These are phyloP conservation scores for Phaeosphaeria sp. DNA, from an alignment of 2,329 filamentous ascomycete species.

Conservation along the genomic window DNA sequence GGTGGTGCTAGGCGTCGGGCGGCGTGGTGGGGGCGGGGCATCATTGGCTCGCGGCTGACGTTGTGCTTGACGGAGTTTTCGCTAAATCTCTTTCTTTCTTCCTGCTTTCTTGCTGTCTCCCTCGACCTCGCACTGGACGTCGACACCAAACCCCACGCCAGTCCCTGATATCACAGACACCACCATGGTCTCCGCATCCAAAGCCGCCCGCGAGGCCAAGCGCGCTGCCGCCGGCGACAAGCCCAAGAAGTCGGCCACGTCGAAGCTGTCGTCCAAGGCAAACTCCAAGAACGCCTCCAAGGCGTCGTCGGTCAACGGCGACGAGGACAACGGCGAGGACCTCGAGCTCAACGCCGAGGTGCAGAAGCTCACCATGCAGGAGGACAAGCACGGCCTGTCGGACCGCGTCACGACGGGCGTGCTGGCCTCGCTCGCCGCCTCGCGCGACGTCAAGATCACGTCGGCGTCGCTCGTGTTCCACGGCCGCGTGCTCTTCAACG, in stretches of 20 bases:
- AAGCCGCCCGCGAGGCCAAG: conserved; percentile 72
- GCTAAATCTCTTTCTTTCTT: background rate
- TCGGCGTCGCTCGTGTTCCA: conserved; percentile 95
- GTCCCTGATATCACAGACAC: conserved; percentile 13
- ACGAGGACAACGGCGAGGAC: conserved; percentile 75
- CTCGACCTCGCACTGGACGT: background rate
- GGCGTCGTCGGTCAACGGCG: conserved; percentile 73
- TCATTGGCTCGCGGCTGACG: background rate
- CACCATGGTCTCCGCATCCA: conserved; percentile 72
- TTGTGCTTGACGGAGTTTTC: background rate
- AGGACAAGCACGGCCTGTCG: conserved; percentile 95
- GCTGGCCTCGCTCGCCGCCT: conserved; percentile 80
- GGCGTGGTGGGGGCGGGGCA: background rate
- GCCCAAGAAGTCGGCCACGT: conserved; percentile 77
- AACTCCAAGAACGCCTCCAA: conserved; percentile 68
- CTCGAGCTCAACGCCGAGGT: conserved; percentile 75
- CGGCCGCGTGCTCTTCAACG: conserved; percentile 92
- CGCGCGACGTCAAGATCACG: conserved; percentile 96
- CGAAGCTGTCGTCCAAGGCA: conserved; percentile 73
- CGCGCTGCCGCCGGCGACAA: conserved; percentile 65
- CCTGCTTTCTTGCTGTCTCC: background rate
- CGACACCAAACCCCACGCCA: conserved; percentile 11
- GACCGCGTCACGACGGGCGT: conserved; percentile 99
- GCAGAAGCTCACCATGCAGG: conserved; percentile 86
- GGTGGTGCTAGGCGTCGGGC: background rate